phyloP scores from a whole-genome alignment of 176 grass and related monocot species.

The Secale cereale region DNA sequence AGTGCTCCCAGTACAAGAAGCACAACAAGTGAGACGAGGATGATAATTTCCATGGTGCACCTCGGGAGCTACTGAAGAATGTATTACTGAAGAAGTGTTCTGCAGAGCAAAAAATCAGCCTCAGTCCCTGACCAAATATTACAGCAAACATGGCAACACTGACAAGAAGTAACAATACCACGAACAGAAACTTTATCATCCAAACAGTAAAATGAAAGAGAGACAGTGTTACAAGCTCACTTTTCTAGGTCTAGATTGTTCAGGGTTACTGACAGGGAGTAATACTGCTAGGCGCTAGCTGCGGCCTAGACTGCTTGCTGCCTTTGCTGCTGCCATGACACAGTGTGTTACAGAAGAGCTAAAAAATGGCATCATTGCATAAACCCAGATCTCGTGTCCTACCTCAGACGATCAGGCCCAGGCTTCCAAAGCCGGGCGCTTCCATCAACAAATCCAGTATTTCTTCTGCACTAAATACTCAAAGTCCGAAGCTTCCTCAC shows the following conservation, averaged over 20 bases:
- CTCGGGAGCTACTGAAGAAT: not conserved
- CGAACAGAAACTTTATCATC: not conserved
- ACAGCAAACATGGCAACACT: not conserved
- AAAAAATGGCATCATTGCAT: not conserved
- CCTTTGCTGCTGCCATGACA: not conserved
- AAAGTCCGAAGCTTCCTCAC: not conserved
- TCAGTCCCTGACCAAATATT: not conserved
- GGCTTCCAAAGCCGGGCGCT: not conserved
- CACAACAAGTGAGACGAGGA: constrained; percentile 24
- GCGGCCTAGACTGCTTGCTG: not conserved
- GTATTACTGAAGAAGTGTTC: not conserved
- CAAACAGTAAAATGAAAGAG: not conserved
- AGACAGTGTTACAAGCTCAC: not conserved
- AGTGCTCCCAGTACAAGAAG: constrained; percentile 60
- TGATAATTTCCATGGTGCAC: constrained; percentile 48
- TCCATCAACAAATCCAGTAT: not conserved
- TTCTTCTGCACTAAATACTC: not conserved
- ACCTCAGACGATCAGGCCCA: not conserved
- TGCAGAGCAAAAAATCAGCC: not conserved
- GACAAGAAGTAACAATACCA: not conserved
- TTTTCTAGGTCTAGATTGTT: not conserved
- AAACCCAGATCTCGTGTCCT: not conserved
- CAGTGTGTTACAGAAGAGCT: not conserved
- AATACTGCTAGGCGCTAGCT: not conserved
- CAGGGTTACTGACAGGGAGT: not conserved